phyloP scores from a whole-genome alignment of 495 filamentous ascomycete genomes.

The Alectoria sarmentosa region DNA sequence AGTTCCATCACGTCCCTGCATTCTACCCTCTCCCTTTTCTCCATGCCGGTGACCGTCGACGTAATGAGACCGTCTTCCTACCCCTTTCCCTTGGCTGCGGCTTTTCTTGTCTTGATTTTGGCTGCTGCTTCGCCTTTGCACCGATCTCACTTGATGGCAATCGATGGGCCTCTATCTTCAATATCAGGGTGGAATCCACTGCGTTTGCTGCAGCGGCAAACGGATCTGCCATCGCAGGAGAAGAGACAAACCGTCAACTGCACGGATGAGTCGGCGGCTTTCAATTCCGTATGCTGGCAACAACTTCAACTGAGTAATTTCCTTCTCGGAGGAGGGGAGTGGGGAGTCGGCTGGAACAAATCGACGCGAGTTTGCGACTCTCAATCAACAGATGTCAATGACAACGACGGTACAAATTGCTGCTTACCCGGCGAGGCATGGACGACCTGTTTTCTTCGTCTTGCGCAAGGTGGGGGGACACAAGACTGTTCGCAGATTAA shows the following conservation, averaged over 20 bases:
- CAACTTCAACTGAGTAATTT: conserved; percentile 15
- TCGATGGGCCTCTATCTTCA: background rate
- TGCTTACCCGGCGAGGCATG: conserved; percentile 15
- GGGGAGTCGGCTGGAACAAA: conserved; percentile 17
- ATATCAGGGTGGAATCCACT: background rate
- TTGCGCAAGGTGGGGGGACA: conserved; percentile 9
- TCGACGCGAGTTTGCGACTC: conserved; percentile 6
- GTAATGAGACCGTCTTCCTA: conserved; percentile 2
- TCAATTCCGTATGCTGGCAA: conserved; percentile 19
- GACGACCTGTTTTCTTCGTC: conserved; percentile 22
- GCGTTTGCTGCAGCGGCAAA: background rate
- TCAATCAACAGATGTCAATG: background rate
- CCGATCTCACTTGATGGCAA: background rate
- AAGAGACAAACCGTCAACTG: conserved; percentile 21
- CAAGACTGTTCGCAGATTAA: conserved; percentile 20
- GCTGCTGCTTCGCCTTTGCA: conserved; percentile 8
- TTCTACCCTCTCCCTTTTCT: background rate
- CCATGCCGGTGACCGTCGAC: background rate
- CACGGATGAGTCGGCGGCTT: conserved; percentile 15
- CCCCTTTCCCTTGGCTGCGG: background rate
- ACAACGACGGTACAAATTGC: conserved; percentile 20
- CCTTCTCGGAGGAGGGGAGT: conserved; percentile 9
- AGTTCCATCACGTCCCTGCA: background rate
- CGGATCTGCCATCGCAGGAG: background rate
- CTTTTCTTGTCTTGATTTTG: background rate